Percentiles rank a stretch among this genome's conserved stretches.
Conservation (phyloP, 164 flowering plant genomes). For the Nymphaea colorata region DNA sequence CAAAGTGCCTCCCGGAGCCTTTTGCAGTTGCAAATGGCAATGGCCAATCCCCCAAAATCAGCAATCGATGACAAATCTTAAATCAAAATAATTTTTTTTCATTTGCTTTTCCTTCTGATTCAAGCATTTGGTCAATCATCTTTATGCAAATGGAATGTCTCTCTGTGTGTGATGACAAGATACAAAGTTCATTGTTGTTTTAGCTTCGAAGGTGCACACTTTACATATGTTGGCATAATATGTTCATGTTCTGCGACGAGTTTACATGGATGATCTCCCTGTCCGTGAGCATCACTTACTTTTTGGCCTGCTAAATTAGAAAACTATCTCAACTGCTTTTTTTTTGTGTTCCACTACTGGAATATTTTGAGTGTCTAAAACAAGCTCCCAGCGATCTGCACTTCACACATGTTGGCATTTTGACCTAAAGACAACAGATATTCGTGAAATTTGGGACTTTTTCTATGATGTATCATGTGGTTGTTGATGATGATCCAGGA, state of each 20-base stretch:
- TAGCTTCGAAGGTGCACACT: background rate
- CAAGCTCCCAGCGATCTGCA: conserved; percentile 18
- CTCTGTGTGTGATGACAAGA: conserved; percentile 93
- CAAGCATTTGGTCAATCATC: conserved; percentile 55
- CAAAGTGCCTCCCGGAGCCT: too few species aligned
- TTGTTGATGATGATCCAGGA: conserved; percentile 95
- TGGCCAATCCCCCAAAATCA: too few species aligned
- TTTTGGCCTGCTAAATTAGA: too few species aligned
- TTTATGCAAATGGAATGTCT: conserved; percentile 67
- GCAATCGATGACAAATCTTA: too few species aligned
- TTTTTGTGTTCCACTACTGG: too few species aligned
- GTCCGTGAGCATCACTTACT: background rate
- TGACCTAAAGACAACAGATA: conserved; percentile 73
- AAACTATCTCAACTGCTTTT: too few species aligned
- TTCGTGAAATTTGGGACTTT: conserved; percentile 69
- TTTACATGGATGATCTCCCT: background rate
- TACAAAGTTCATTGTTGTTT: conserved; percentile 10
- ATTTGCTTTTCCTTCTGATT: conserved; percentile 41
- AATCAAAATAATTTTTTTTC: too few species aligned
- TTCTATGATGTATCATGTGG: conserved; percentile 87
- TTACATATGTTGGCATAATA: background rate
- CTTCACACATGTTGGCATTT: conserved; percentile 68
- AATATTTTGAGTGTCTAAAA: too few species aligned
- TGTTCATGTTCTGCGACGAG: background rate
- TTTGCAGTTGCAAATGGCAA: too few species aligned